These are phyloP conservation scores for Ogataea pilisensis DNA, from an alignment of 805 yeast genomes.

Conservation along the genomic window DNA sequence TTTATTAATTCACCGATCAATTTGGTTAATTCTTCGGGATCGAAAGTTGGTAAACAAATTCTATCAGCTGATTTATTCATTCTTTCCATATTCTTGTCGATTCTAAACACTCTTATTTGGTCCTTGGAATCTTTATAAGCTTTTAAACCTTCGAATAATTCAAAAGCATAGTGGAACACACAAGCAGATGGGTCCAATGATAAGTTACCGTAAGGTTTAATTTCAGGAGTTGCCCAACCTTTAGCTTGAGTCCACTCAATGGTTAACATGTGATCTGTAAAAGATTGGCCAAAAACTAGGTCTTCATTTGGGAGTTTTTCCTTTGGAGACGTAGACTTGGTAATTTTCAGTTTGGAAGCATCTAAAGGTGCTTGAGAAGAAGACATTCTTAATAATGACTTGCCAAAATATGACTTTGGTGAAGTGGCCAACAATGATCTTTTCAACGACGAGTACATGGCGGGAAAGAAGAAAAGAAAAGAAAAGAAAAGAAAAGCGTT, in stretches of 20 bases:
- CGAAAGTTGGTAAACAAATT: conserved; percentile 85
- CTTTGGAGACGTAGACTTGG: conserved; percentile 47
- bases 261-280: conserved; percentile 87
- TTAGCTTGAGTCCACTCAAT: conserved; percentile 70
- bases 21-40: conserved; percentile 69
- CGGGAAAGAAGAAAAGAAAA: neutral
- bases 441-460: conserved; percentile 4
- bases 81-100: conserved; percentile 87
- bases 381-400: conserved; percentile 16
- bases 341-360: conserved; percentile 48
- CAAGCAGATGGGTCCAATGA: conserved; percentile 80
- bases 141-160: conserved; percentile 92
- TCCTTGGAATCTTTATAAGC: conserved; percentile 72
- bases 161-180: conserved; percentile 94
- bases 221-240: conserved; percentile 91
- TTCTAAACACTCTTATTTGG: conserved; percentile 78
- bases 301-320: conserved; percentile 53
- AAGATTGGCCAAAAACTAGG: conserved; percentile 66
- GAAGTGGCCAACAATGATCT: conserved; percentile 1
- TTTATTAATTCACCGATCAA: conserved; percentile 72
- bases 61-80: conserved; percentile 87
- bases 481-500: neutral
- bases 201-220: conserved; percentile 78
- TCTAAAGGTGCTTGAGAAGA: conserved; percentile 41
- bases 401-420: neutral